Percentiles rank a stretch among this genome's conserved stretches.
phyloP scores from a whole-genome alignment of 139 green algal species.

The Volvox reticuliferus region DNA sequence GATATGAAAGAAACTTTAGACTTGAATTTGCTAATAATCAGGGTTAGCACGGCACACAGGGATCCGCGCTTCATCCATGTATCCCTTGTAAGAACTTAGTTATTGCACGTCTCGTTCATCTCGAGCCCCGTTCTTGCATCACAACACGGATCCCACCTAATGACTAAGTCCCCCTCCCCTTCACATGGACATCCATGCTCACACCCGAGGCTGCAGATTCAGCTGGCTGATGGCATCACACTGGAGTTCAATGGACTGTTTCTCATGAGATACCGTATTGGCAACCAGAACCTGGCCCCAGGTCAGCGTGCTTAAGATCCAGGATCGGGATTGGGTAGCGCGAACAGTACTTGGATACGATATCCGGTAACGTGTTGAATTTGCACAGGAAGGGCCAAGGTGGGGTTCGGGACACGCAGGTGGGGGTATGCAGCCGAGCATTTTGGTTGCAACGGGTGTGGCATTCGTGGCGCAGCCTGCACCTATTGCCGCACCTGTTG shows the following conservation, averaged over 20 bases:
- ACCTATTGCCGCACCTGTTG: too few relatives aligned
- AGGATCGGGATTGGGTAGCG: neutral
- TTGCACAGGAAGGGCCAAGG: neutral
- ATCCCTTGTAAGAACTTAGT: too few relatives aligned
- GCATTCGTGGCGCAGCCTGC: too few relatives aligned
- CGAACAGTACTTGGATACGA: neutral
- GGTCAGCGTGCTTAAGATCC: neutral
- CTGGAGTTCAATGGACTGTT: neutral
- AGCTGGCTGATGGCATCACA: neutral
- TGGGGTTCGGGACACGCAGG: neutral
- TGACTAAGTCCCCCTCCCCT: too few relatives aligned
- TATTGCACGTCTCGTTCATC: neutral
- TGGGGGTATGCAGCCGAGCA: neutral
- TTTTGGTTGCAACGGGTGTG: neutral
- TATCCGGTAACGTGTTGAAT: neutral
- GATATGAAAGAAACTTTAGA: too few relatives aligned
- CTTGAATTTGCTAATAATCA: too few relatives aligned
- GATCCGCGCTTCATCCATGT: neutral
- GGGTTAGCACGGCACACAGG: too few relatives aligned
- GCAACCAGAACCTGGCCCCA: neutral
- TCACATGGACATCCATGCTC: neutral
- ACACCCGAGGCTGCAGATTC: neutral
- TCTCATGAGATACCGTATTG: neutral
- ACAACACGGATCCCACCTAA: neutral
- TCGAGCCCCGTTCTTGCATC: neutral